These are phyloP conservation scores for Lactarius indigo DNA, from an alignment of 768 basidiomycete genomes.

Conservation along the genomic window DNA sequence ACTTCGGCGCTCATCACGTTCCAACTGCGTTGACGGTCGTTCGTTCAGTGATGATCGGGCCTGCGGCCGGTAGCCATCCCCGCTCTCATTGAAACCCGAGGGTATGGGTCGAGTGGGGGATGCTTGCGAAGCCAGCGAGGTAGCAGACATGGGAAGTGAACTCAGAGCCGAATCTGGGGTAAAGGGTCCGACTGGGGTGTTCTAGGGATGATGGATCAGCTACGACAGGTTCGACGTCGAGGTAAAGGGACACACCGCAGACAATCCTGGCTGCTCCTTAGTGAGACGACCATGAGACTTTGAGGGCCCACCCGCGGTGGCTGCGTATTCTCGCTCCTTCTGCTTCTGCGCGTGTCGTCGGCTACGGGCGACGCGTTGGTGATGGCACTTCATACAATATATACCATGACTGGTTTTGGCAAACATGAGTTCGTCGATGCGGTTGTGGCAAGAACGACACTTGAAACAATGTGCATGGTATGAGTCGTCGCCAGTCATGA, in stretches of 20 bases:
- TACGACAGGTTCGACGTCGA: not conserved
- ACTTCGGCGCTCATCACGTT: slow-evolving; percentile 7
- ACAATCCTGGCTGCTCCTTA: slow-evolving; percentile 36
- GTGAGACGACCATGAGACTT: slow-evolving; percentile 31
- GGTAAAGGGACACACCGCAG: slow-evolving; percentile 26
- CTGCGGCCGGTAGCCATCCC: not conserved
- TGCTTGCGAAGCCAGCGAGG: not conserved
- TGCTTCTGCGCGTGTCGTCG: slow-evolving; percentile 88
- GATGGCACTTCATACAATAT: slow-evolving; percentile 98
- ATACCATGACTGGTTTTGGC: slow-evolving; percentile 98
- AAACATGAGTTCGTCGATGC: slow-evolving; percentile 97
- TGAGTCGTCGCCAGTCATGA: slow-evolving; percentile 98
- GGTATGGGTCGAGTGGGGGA: not conserved
- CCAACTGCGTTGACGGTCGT: not conserved
- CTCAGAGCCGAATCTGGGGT: not conserved
- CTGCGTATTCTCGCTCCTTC: slow-evolving; percentile 46
- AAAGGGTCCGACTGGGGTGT: not conserved
- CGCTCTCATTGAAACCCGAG: not conserved
- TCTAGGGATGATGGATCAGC: slow-evolving; percentile 4
- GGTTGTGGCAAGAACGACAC: slow-evolving; percentile 89
- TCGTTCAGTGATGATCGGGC: not conserved
- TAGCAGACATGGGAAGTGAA: not conserved
- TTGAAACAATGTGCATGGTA: slow-evolving; percentile 99
- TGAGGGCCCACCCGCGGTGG: slow-evolving; percentile 44
- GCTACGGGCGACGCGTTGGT: slow-evolving; percentile 92